Evolutionary conservation across 495 filamentous ascomycete genomes (phyloP), one percentile per base, ranked within the genome.

Genomic region (Neurospora tetraspora): DNA sequence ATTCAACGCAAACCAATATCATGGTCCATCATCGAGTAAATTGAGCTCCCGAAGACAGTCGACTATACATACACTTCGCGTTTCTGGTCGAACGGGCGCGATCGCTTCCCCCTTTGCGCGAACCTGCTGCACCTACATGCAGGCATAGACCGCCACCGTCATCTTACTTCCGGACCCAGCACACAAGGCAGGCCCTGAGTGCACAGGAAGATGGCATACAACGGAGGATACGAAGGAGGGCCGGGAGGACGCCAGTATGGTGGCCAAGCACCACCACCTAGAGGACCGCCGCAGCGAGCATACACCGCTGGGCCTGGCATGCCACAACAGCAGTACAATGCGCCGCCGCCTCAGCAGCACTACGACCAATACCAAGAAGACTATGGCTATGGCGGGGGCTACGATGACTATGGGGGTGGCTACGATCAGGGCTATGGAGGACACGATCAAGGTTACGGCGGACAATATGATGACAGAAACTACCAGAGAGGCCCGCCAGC

Each of bases 311-410:
- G 77, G 27, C 78, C 74, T 69, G 69, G 78, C 72, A 65, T 73
- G 27, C 71, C 80, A 72, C 87, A 81, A 23, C 80, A 87, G 75
- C 87, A 89, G 74, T 85, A 85, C 82, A 84, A 79, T 78, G 83
- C 68, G 77, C 83, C 69, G 82, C 85, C 78, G 78, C 83, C 78
- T 80, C 84, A 38, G 84, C 82, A 71, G 77, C 81, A 85, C 59
- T 77, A 87, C 76, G 79, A 85, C 45, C 79, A 83, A 73, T 86
- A 87, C 72, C 82, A 84, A 73, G 85, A 88, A 73, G 79, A 82
- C 31, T 82, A 86, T 70, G 85, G 84, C 71, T 85, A 88, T 72
- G 87, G 85, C 34, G 86, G 88, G 71, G 86, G 85, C 8, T 80
- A 80, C 68, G 81, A 84, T 45, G 83, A 87, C 72, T 81, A 86